phyloP scores from a whole-genome alignment of 768 basidiomycete species.

The Rhizopogon rudus region DNA sequence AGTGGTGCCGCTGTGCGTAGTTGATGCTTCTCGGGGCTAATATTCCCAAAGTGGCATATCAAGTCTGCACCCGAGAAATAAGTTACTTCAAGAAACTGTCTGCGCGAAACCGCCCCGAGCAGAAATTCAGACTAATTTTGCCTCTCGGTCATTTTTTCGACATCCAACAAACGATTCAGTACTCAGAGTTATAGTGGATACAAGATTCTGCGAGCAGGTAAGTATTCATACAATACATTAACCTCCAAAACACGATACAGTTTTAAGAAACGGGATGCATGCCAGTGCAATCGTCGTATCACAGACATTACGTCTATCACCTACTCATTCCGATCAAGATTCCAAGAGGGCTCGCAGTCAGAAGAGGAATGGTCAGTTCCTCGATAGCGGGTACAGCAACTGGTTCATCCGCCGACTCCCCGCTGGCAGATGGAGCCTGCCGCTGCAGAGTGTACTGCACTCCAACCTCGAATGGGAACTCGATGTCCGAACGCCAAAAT shows the following conservation, averaged over 20 bases:
- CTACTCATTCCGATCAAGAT: not conserved
- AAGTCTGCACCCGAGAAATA: too few species aligned
- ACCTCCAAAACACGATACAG: not conserved
- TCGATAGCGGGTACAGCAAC: not conserved
- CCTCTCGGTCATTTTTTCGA: not conserved
- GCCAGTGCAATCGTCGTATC: not conserved
- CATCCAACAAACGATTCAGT: not conserved
- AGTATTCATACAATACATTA: not conserved
- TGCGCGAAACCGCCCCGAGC: too few species aligned
- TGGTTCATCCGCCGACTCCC: not conserved
- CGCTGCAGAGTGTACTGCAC: not conserved
- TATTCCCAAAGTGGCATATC: not conserved
- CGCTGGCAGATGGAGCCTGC: not conserved
- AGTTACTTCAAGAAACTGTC: too few species aligned
- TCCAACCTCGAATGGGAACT: slow-evolving; percentile 14
- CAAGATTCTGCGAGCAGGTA: not conserved
- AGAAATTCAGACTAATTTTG: not conserved
- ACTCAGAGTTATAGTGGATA: not conserved
- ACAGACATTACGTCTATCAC: not conserved
- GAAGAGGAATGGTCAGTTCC: not conserved
- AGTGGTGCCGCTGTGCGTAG: not conserved
- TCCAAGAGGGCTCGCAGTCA: not conserved
- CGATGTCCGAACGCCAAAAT: slow-evolving; percentile 17
- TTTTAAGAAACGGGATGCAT: not conserved
- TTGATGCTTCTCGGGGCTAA: not conserved